Conservation (phyloP, 2,329 filamentous ascomycete species). For the Cladosporium phlei region DNA sequence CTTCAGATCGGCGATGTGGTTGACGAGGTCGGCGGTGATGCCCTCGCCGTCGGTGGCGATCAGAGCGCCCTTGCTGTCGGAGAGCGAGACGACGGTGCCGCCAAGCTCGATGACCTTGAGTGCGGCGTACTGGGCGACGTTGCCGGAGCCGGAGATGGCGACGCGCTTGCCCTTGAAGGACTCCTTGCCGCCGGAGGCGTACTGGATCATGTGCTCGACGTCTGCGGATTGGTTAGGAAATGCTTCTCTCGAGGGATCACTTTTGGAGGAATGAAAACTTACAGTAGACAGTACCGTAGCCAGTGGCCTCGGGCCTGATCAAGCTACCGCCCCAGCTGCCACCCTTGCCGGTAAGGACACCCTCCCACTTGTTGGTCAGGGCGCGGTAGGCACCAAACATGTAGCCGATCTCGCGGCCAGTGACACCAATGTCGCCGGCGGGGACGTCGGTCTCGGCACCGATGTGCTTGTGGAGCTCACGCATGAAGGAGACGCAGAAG, state of each 20-base stretch:
- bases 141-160: conserved; percentile 92
- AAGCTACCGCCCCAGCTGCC: conserved; percentile 85
- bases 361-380: conserved; percentile 86
- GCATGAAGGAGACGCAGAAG: conserved; percentile 96
- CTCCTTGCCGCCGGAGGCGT: conserved; percentile 73
- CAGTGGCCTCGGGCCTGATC: conserved; percentile 95
- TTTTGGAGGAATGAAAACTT: conserved; percentile 27
- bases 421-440: conserved; percentile 93
- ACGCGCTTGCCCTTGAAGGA: conserved; percentile 87
- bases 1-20: conserved; percentile 78
- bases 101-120: conserved; percentile 96
- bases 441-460: conserved; percentile 94
- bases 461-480: conserved; percentile 91
- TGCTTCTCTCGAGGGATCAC: not conserved
- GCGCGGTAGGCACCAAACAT: conserved; percentile 92
- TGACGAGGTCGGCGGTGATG: conserved; percentile 76
- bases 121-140: conserved; percentile 95
- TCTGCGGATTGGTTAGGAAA: conserved; percentile 42
- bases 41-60: conserved; percentile 65
- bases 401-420: conserved; percentile 86
- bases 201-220: conserved; percentile 89
- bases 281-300: conserved; percentile 89
- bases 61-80: conserved; percentile 82
- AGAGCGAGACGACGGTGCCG: conserved; percentile 85
- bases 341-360: conserved; percentile 94